Evolutionary conservation across 768 basidiomycete species (phyloP), one percentile per base, ranked within the genome.

Genomic region (Boletus barrowsii): DNA sequence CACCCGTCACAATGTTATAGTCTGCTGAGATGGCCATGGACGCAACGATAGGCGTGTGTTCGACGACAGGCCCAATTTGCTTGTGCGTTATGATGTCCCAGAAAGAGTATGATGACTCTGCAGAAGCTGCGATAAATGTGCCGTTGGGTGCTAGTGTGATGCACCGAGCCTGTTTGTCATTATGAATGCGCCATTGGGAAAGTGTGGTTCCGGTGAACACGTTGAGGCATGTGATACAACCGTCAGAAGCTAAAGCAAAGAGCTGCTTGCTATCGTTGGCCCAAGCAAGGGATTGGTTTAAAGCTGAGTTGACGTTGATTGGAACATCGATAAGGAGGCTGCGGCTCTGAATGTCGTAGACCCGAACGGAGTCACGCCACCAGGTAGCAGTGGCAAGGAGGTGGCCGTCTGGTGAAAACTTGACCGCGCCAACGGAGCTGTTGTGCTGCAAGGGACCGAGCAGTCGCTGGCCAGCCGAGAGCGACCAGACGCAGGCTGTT

Each of bases 211-310:
- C 39, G 2, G 20, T 40, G 17, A 30, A 5, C 10, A 49, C 40
- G 17, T 60, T 43, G 24, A 60, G 47, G 32, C 30, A 44, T 18
- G 44, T 39, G 33, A 59, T 45, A 15, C 17, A 17, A 0, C 53
- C 45, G 3, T 42, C 36, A 4, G 10, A 24, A 18, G 53, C 48
- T 13, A 60, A 14, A 10, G 47, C 59, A 6, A 55, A 59, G 39
- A 60, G 59, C 0, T 42, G 42, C 9, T 36, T 48, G 47, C 57
- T 49, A 13, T 59, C 40, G 17, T 10, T 45, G 1, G 36, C 46
- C 60, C 60, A 61, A 11, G 39, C 46, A 10, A 61, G 49, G 24
- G 54, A 44, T 18, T 61, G 51, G 18, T 60, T 55, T 22, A 20
- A 32, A 6, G 22, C 32, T 3, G 51, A 52, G 24, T 22, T 41